phyloP scores from a whole-genome alignment of 2,329 filamentous ascomycete genomes.

The Microsporum ferrugineum region DNA sequence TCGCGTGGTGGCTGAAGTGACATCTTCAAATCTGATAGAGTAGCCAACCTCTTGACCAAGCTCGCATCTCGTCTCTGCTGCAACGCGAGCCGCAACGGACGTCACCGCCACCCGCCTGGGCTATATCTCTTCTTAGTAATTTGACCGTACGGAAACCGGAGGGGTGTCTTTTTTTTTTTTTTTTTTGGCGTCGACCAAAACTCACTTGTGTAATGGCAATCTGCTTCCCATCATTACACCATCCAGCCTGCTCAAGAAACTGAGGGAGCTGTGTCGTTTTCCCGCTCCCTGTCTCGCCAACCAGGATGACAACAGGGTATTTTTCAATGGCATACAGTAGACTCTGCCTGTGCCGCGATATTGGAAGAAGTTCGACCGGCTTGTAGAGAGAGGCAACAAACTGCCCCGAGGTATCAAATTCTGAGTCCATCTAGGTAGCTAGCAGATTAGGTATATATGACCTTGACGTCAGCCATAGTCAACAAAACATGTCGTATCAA shows the following conservation, averaged over 20 bases:
- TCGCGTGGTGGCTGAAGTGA: constrained; percentile 68
- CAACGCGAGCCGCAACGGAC: constrained; percentile 76
- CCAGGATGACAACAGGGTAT: constrained; percentile 71
- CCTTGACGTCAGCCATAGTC: not conserved
- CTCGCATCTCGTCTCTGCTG: constrained; percentile 76
- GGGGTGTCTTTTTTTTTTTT: constrained; percentile 7
- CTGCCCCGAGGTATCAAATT: constrained; percentile 34
- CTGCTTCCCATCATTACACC: constrained; percentile 70
- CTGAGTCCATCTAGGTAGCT: constrained; percentile 28
- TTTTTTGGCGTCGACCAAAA: constrained; percentile 1
- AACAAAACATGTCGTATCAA: no score
- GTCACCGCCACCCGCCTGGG: constrained; percentile 83
- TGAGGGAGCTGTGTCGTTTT: constrained; percentile 96
- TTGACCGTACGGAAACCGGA: not conserved
- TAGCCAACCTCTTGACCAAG: constrained; percentile 87
- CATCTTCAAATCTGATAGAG: constrained; percentile 83
- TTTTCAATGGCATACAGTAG: constrained; percentile 81
- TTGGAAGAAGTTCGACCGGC: constrained; percentile 70
- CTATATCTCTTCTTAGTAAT: constrained; percentile 35
- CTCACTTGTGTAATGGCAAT: constrained; percentile 83
- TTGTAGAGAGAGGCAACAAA: constrained; percentile 78
- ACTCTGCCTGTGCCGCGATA: constrained; percentile 66
- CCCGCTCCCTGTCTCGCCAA: constrained; percentile 88
- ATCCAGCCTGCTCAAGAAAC: constrained; percentile 76
- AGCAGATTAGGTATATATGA: no score